Conservation (phyloP, 2,329 filamentous ascomycete species). For the Rutstroemia sp. region DNA sequence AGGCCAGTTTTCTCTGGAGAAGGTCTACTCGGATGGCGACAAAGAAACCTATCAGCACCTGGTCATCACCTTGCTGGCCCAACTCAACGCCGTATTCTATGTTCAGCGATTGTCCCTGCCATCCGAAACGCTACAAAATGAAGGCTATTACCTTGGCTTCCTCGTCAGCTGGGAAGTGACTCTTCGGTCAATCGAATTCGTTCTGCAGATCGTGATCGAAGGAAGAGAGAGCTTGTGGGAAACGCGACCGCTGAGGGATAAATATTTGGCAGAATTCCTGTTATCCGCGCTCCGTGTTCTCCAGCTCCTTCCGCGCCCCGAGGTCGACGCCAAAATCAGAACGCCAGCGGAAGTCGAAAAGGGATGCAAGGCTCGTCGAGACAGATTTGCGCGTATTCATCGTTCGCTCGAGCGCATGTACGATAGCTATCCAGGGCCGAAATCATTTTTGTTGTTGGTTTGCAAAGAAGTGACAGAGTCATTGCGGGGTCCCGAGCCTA, state of each 20-base stretch:
- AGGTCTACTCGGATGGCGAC: constrained; percentile 32
- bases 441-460: constrained; percentile 33
- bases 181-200: constrained; percentile 33
- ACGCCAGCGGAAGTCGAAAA: constrained; percentile 21
- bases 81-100: constrained; percentile 35
- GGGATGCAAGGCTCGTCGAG: constrained; percentile 31
- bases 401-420: constrained; percentile 32
- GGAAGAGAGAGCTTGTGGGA: constrained; percentile 21
- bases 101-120: constrained; percentile 36
- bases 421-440: constrained; percentile 34
- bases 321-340: constrained; percentile 11
- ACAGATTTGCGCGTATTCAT: constrained; percentile 34
- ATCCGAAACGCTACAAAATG: constrained; percentile 27
- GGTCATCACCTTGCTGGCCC: constrained; percentile 31
- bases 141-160: constrained; percentile 33
- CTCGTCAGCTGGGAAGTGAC: constrained; percentile 36
- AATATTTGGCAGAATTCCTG: constrained; percentile 34
- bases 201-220: constrained; percentile 30
- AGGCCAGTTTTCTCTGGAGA: constrained; percentile 36
- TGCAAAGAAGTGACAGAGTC: constrained; percentile 33
- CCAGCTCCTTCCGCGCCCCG: constrained; percentile 33
- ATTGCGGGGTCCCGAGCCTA: constrained; percentile 31
- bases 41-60: constrained; percentile 32
- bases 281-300: constrained; percentile 33
- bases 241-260: constrained; percentile 27